Evolutionary conservation across 495 filamentous ascomycete genomes (phyloP).

Genomic region (Penicillium simplicissimum): DNA sequence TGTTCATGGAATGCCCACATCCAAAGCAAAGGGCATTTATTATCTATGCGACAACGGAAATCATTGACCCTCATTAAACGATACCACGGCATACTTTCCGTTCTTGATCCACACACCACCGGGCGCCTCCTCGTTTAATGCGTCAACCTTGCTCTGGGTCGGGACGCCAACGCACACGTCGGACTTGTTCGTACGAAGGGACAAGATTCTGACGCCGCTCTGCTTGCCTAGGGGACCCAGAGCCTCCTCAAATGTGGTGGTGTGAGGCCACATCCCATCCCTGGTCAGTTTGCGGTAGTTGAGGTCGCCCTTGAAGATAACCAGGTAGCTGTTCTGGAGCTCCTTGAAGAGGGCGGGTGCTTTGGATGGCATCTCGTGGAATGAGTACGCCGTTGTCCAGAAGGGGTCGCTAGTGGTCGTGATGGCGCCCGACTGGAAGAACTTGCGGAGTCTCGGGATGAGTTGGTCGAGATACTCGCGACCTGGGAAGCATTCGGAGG

Average conservation of each 20-base stretch:
- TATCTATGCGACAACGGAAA: constrained; percentile 8
- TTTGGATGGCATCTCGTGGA: constrained; percentile 67
- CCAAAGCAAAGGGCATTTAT: constrained; percentile 6
- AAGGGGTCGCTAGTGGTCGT: constrained; percentile 68
- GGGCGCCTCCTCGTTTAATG: constrained; percentile 60
- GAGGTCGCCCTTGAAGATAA: constrained; percentile 86
- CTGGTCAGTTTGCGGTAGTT: constrained; percentile 83
- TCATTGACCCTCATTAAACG: constrained; percentile 67
- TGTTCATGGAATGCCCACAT: background rate
- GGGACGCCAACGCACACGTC: constrained; percentile 83
- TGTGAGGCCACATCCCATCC: constrained; percentile 76
- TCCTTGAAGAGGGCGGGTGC: constrained; percentile 62
- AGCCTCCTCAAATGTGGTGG: constrained; percentile 71
- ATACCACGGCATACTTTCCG: constrained; percentile 86
- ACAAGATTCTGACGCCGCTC: constrained; percentile 69
- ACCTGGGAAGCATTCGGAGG: constrained; percentile 64
- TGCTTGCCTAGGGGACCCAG: constrained; percentile 73
- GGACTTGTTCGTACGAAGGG: constrained; percentile 82
- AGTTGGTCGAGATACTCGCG: constrained; percentile 60
- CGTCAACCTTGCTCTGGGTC: constrained; percentile 63
- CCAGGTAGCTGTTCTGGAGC: constrained; percentile 69
- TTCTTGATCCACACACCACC: constrained; percentile 81
- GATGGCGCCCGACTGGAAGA: constrained; percentile 70
- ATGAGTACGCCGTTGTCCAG: constrained; percentile 77
- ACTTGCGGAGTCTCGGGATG: constrained; percentile 63